Base-by-base conservation (phyloP, 2,329 filamentous ascomycete genomes). In the Arachnomyces sp. region DNA sequence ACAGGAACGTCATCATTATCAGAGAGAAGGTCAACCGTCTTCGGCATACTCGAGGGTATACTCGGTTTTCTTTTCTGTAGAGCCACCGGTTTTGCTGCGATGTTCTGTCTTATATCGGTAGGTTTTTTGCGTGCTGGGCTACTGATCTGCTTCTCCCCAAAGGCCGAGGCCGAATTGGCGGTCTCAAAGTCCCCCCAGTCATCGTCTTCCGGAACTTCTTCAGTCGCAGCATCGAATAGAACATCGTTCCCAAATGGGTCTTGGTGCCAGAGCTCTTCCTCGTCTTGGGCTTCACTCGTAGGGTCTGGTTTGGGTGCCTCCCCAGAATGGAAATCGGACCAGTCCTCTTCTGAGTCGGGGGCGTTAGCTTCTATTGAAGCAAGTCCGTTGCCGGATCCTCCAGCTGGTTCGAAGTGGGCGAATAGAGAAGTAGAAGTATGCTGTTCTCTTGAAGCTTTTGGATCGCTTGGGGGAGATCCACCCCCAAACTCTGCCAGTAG, bases 211-310 rank as follows among this genome's bases (percentile, higher is more conserved):
- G 49, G 47, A 20, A 43, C 42, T 29, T 36, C 38, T 34, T 64
- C 61, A 6, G 54, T 45, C 25, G 57, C 47, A 28, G 74, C 80
- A 58, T 85, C 81, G 55, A 85, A 85, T 2, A 85, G 63, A 3
- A 85, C 72, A 47, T 77, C 73, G 2, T 49, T 54, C 11, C 54
- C 20, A 25, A 25, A 25, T 5, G 5, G 5, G 9, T 25, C 20
- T 9, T 25, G 20, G 5, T 25, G 20, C 20, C 20, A 25, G 9
- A 25, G 20, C 20, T 25, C 20, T 25, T 25, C 51, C 34, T 47
- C 38, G 48, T 57, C 40, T 39, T 51, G 30, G 36, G 52, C 49
- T 39, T 55, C 20, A 25, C 5, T 5, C 20, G 5, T 25, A 9
- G 9, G 5, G 20, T 9, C 9, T 7, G 37, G 18, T 17, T 16